Evolutionary conservation across 1,284 basidiomycete species (phyloP), one percentile per base, ranked within the genome.

Genomic region (Meira nashicola): DNA sequence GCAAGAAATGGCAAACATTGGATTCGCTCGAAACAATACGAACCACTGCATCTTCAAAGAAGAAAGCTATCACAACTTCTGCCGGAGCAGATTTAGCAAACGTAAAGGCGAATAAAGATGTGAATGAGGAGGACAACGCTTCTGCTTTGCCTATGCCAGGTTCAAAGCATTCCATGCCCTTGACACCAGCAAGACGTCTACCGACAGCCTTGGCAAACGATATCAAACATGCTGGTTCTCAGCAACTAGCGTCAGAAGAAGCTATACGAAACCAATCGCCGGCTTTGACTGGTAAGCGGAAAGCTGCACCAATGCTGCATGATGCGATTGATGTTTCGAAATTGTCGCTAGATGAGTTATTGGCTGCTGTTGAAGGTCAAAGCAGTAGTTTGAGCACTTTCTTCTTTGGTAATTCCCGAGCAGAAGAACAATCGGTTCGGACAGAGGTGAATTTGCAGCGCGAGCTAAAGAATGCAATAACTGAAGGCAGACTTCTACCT

Each of bases 351-450:
- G 80, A 82, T 54, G 78, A 81, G 58, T 71, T 82, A 8, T 65
- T 83, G 2, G 64, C 74, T 2, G 80, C 82, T 2, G 69, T 82
- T 50, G 81, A 82, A 64, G 69, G 72, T 2, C 81, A 82, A 55
- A 77, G 79, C 37, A 70, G 73, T 28, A 71, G 74, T 49, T 75
- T 79, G 41, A 71, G 77, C 43, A 74, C 71, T 14, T 68, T 79
- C 15, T 75, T 79, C 54, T 74, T 81, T 17, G 79, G 78, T 15
- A 77, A 74, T 17, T 68, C 78, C 3, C 80, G 81, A 52, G 79
- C 81, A 12, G 82, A 83, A 63, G 82, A 83, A 65, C 76, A 76
- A n/a, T 80, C 77, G 57, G 82, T 83, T 11, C 71, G 80, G 8
- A 71, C 78, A 40, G 79, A 78, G 39, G 78, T 83, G 62, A 75